Evolutionary conservation across 768 basidiomycete species (phyloP).

Genomic region (Mycena metata): DNA sequence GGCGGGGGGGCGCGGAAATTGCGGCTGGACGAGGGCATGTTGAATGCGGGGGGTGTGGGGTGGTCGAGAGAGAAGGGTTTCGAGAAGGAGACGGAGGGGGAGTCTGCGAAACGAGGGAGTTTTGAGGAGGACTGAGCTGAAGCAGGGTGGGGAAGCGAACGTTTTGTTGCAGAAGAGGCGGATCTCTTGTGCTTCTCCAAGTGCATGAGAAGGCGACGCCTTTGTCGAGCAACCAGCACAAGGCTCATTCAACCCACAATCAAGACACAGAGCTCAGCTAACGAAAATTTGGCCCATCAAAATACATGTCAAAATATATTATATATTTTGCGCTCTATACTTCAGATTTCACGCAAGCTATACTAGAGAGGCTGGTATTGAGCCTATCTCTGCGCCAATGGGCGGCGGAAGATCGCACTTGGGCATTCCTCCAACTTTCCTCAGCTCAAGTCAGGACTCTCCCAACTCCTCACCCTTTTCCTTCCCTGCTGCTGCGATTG

Average conservation of each 20-base stretch:
- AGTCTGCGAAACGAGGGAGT: constrained; percentile 46
- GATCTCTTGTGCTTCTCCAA: constrained; percentile 54
- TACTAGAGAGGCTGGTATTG: too few relatives aligned
- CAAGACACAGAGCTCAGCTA: not conserved
- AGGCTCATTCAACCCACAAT: constrained; percentile 66
- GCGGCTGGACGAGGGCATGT: constrained; percentile 47
- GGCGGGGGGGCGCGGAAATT: constrained; percentile 26
- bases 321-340: too few relatives aligned
- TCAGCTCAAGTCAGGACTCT: not conserved
- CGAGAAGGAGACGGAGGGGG: constrained; percentile 42
- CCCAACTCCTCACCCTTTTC: constrained; percentile 12
- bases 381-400: too few relatives aligned
- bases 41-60: constrained; percentile 39
- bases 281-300: not conserved
- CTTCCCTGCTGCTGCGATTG: constrained; percentile 67
- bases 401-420: too few relatives aligned
- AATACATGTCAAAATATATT: constrained; percentile 31
- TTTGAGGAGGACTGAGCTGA: constrained; percentile 40
- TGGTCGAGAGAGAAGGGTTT: constrained; percentile 35
- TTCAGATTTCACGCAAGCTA: too few relatives aligned
- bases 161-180: constrained; percentile 56
- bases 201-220: constrained; percentile 74
- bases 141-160: constrained; percentile 56
- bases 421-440: too few relatives aligned
- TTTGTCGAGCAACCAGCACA: constrained; percentile 59